These are phyloP conservation scores for Agarophyton chilense DNA, from an alignment of 23 red algal species.

Conservation along the genomic window DNA sequence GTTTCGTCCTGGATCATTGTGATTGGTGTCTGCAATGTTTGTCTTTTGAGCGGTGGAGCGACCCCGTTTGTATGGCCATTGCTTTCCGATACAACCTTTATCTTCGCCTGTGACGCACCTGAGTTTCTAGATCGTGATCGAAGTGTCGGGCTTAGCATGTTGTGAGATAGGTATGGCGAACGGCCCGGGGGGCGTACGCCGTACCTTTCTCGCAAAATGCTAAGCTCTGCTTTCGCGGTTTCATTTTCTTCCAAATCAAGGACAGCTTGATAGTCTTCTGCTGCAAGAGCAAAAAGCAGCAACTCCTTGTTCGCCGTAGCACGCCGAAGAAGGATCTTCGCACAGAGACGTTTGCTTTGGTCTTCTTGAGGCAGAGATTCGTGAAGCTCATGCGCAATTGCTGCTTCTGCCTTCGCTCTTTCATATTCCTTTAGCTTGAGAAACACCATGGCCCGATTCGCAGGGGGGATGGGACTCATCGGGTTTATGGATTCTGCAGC, in stretches of 20 bases:
- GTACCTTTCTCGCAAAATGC: background rate
- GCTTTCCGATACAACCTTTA: constrained; percentile 20
- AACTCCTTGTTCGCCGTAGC: constrained; percentile 42
- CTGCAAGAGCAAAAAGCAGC: constrained; percentile 50
- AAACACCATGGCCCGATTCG: constrained; percentile 54
- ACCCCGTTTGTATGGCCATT: background rate
- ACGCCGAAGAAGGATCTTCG: constrained; percentile 37
- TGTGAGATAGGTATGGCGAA: no score
- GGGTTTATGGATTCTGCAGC: constrained; percentile 48
- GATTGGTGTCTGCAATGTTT: background rate
- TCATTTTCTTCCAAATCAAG: constrained; percentile 24
- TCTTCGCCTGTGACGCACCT: background rate
- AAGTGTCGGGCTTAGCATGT: no score
- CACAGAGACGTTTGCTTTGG: background rate
- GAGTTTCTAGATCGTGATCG: constrained; percentile 16
- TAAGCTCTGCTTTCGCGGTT: constrained; percentile 24
- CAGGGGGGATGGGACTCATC: constrained; percentile 54
- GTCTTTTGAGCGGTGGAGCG: background rate
- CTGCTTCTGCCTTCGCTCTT: constrained; percentile 27
- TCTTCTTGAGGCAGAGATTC: constrained; percentile 25
- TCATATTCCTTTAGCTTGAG: constrained; percentile 46
- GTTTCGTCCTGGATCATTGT: constrained; percentile 20
- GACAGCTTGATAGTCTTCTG: constrained; percentile 40
- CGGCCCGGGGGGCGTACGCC: constrained; percentile 9
- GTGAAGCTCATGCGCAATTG: constrained; percentile 44